Evolutionary conservation across 306 rosid species (phyloP).

Genomic region (Pachyrhizus erosus): DNA sequence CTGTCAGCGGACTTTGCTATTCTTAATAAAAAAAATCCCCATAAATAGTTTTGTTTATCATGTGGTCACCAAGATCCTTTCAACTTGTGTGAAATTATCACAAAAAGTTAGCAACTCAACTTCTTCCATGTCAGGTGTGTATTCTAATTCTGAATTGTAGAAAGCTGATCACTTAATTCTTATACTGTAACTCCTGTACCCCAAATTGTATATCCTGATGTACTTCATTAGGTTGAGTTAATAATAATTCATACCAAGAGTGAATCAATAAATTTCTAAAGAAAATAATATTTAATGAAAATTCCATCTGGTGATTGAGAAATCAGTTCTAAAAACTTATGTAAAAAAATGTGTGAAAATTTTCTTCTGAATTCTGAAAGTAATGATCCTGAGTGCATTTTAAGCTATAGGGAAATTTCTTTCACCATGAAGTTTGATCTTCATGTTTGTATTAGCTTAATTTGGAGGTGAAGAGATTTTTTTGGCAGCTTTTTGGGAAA

Average conservation of each 20-base stretch:
- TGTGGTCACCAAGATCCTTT: slow-evolving; percentile 66
- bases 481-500: not conserved
- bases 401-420: not conserved
- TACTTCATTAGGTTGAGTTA: not conserved
- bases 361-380: slow-evolving; percentile 15
- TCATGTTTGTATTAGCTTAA: not conserved
- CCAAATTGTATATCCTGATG: not conserved
- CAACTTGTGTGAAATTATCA: slow-evolving; percentile 65
- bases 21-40: slow-evolving; percentile 71
- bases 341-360: not conserved
- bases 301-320: slow-evolving; percentile 1
- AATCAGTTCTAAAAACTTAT: slow-evolving; percentile 12
- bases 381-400: not conserved
- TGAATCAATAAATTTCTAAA: not conserved
- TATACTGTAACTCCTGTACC: not conserved
- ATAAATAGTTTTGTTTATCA: slow-evolving; percentile 58
- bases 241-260: not conserved
- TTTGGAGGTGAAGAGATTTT: not conserved
- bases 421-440: not conserved
- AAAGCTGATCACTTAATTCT: not conserved
- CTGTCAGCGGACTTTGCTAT: slow-evolving; percentile 67
- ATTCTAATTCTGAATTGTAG: slow-evolving; percentile 30
- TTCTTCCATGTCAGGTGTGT: slow-evolving; percentile 64
- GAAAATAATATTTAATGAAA: not conserved
- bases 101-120: slow-evolving; percentile 52